Base-by-base conservation (phyloP, 805 yeast genomes). In the Jamesozyma rosinii region DNA sequence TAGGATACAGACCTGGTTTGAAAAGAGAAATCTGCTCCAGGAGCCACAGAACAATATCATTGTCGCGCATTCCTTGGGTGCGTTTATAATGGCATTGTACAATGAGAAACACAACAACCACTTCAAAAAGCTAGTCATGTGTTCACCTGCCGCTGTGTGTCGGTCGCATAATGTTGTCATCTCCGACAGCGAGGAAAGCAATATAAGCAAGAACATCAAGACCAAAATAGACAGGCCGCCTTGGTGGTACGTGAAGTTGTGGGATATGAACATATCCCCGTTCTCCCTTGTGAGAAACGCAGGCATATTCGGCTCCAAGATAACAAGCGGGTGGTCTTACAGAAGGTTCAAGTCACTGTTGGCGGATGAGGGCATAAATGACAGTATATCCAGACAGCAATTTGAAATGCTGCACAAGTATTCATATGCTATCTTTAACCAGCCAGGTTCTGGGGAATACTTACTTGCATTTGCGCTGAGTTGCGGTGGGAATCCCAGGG, bases 1-100 rank as follows among this genome's bases (percentile, higher is more conserved):
- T 38, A 74, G 90, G 0, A 67, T 83, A 8, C 15, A 43, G 8
- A 38, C 31, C 81, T 40, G 71, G 73, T 5, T 66, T 75, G 20
- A 48, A 27, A 47, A 48, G 36, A 48, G 59, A 40, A 37, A 41
- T 2, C 41, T 59, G 11, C 35, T 51, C 17, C 40, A 52, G 22
- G 47, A 57, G 5, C 55, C 61, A 9, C 66, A 69, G 19, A 49
- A 70, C 72, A 44, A 77, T 77, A 45, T 65, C 81, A 41, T 72
- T 77, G 36, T 75, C 79, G 94, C 95, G 1, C 98, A 90, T 64
- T 88, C 96, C 0, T 71, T 92, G 75, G 98, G 98, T 4, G 96
- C 95, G 0, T 90, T 89, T 57, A 54, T 90, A 19, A 75, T 83
- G 58, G 74, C 81, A 0, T 63, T 81, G 4, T 83, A 86, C 52